Evolutionary conservation across 1,284 basidiomycete species (phyloP).

Genomic region (Apiotrichum laibachii): DNA sequence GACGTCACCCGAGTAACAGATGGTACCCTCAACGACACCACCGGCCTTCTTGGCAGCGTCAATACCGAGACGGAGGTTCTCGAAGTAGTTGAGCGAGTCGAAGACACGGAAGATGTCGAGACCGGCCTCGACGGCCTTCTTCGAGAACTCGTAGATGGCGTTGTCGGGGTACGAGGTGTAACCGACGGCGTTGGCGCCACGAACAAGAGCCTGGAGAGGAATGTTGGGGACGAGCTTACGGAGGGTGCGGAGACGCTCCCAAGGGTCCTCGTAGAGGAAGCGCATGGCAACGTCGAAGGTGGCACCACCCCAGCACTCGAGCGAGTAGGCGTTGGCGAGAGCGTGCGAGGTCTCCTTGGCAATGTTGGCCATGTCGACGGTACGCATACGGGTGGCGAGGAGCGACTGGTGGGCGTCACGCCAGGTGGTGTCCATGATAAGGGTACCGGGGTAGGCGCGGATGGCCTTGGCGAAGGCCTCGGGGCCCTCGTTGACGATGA

Average conservation of each 20-base stretch:
- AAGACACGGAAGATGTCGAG: conserved; percentile 99
- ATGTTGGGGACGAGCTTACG: conserved; percentile 98
- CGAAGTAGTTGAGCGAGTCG: conserved; percentile 97
- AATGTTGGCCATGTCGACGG: conserved; percentile 97
- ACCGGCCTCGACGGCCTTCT: conserved; percentile 96
- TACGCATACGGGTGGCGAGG: conserved; percentile 92
- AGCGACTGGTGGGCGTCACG: conserved; percentile 98
- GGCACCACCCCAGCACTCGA: conserved; percentile 99
- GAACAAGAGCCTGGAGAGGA: conserved; percentile 95
- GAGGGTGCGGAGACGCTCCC: conserved; percentile 93
- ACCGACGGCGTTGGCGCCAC: conserved; percentile 98
- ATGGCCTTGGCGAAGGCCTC: conserved; percentile 99
- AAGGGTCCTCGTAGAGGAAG: conserved; percentile 99
- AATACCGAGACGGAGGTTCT: conserved; percentile 94
- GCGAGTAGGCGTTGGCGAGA: conserved; percentile 88
- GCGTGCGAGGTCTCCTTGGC: conserved; percentile 97
- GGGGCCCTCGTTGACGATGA: conserved; percentile 96
- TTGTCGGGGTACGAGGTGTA: conserved; percentile 99
- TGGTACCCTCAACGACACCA: conserved; percentile 94
- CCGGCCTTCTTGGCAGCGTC: conserved; percentile 99
- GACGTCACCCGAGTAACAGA: conserved; percentile 99
- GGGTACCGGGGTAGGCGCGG: conserved; percentile 88
- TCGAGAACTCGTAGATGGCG: conserved; percentile 98
- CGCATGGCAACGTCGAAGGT: conserved; percentile 99
- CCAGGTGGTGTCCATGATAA: conserved; percentile 99